Percentiles rank a stretch among this genome's conserved stretches.
These are phyloP conservation scores for Dendrobium officinale DNA, from an alignment of 106 monocot species.

Conservation along the genomic window DNA sequence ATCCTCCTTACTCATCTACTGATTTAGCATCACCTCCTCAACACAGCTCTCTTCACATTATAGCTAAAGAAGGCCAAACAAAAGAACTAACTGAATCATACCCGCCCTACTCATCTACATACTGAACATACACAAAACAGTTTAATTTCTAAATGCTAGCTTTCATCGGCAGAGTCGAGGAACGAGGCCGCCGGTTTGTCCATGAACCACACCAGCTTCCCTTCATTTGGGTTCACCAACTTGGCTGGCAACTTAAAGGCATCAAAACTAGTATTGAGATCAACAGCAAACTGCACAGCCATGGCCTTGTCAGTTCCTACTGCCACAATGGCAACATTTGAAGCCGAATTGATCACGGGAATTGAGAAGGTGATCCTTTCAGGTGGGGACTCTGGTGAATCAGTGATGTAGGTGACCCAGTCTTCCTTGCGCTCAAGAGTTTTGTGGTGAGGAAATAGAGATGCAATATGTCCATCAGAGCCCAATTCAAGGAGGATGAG, in stretches of 20 bases:
- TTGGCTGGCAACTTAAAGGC: conserved; percentile 5
- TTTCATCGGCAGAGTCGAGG: background rate
- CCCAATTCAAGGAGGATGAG: conserved; percentile 75
- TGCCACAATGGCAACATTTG: conserved; percentile 48
- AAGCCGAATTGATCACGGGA: conserved; percentile 76
- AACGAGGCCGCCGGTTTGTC: conserved; percentile 8
- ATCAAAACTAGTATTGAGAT: no score
- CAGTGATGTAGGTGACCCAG: conserved; percentile 16
- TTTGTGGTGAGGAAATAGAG: conserved; percentile 61
- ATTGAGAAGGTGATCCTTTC: conserved; percentile 91
- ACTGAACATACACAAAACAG: no score
- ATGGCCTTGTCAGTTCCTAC: no score
- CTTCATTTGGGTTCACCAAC: conserved; percentile 50
- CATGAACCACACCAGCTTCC: conserved; percentile 76
- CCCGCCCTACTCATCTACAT: no score
- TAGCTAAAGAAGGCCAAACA: no score
- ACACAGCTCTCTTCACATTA: no score
- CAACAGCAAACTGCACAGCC: no score
- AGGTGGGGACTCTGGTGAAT: conserved; percentile 67
- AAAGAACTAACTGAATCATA: no score
- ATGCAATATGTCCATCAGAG: conserved; percentile 64
- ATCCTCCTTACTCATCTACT: no score
- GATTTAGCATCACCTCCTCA: no score
- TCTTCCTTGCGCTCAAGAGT: background rate
- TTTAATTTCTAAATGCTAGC: no score